A percentile compares a stretch with the other conserved stretches of the same genome.
Evolutionary conservation across 768 basidiomycete genomes (phyloP).

Genomic region (Tulasnella sp.): DNA sequence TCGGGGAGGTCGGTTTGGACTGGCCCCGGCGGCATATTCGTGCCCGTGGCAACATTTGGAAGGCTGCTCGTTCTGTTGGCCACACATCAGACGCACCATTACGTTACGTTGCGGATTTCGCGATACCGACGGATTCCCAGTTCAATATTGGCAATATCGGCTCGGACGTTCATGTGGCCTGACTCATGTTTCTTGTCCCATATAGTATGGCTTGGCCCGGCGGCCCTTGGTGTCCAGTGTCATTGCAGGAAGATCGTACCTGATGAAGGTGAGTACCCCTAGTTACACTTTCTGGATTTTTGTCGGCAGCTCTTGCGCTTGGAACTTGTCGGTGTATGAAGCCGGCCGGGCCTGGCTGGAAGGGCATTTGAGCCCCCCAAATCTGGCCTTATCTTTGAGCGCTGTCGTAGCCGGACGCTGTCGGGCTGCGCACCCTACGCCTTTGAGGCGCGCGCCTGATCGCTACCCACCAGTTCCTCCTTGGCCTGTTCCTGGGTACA

Average conservation of each 20-base stretch:
- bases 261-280: slow-evolving; percentile 59
- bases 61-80: background rate
- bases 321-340: background rate
- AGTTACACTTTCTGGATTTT: background rate
- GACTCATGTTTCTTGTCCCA: background rate
- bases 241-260: slow-evolving; percentile 73
- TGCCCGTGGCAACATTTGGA: background rate
- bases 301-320: no score
- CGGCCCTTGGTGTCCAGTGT: slow-evolving; percentile 71
- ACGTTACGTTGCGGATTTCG: background rate
- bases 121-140: background rate
- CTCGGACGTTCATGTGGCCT: background rate
- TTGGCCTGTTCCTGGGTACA: background rate
- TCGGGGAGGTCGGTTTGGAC: background rate
- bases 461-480: background rate
- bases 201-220: slow-evolving; percentile 68
- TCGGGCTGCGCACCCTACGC: background rate
- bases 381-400: background rate
- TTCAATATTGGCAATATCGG: background rate
- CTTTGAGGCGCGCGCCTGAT: background rate
- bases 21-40: background rate
- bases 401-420: background rate
- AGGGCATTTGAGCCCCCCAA: background rate
- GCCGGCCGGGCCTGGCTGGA: background rate
- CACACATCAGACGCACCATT: background rate